These are phyloP conservation scores for Podaxis pistillaris DNA, from an alignment of 768 basidiomycete genomes.

Conservation along the genomic window DNA sequence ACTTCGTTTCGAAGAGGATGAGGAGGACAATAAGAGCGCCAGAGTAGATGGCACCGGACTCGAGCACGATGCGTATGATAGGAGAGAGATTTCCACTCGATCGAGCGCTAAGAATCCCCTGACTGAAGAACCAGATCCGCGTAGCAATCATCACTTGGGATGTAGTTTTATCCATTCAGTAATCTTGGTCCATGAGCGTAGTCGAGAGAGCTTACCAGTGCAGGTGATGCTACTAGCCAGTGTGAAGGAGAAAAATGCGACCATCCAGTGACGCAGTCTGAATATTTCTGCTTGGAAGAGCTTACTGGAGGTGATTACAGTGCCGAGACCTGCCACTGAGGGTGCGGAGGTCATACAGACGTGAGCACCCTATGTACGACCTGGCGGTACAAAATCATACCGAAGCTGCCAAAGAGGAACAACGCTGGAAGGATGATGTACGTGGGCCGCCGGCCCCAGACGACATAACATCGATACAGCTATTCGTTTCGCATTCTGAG, in stretches of 20 bases:
- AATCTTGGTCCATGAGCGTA: background rate
- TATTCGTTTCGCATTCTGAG: conserved; percentile 5
- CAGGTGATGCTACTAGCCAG: conserved; percentile 32
- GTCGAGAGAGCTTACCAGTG: conserved; percentile 22
- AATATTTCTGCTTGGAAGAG: conserved; percentile 28
- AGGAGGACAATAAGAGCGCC: conserved; percentile 29
- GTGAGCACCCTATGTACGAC: background rate
- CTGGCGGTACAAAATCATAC: background rate
- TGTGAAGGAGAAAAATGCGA: conserved; percentile 33
- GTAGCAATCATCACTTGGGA: conserved; percentile 2
- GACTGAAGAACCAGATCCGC: background rate
- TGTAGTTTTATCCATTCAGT: background rate
- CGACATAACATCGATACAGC: conserved; percentile 30
- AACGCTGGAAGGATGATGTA: conserved; percentile 25
- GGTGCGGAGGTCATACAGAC: background rate
- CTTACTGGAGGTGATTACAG: conserved; percentile 23
- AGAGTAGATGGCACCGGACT: conserved; percentile 33
- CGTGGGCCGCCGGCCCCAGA: conserved; percentile 24
- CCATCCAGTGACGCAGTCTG: conserved; percentile 31
- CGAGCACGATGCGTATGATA: conserved; percentile 29
- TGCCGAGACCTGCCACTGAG: conserved; percentile 19
- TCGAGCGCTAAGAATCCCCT: background rate
- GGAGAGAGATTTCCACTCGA: conserved; percentile 21
- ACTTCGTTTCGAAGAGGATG: conserved; percentile 26
- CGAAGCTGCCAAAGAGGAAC: conserved; percentile 27